These are phyloP conservation scores for Metschnikowia kunwiensis DNA, from an alignment of 805 yeast species.

Conservation along the genomic window DNA sequence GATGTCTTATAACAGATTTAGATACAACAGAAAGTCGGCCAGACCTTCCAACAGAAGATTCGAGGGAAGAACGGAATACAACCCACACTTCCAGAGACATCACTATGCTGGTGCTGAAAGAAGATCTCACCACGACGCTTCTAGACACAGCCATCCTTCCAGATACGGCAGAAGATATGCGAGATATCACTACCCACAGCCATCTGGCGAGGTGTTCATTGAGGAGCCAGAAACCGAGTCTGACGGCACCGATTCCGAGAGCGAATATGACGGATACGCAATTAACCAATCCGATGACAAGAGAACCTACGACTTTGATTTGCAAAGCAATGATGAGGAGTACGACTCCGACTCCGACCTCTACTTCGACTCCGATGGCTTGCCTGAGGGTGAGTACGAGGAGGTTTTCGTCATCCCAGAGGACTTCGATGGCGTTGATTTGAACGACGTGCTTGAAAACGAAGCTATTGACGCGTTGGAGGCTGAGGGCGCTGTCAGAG, in stretches of 20 bases:
- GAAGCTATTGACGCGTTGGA: conserved; percentile 33
- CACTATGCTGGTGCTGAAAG: conserved; percentile 6
- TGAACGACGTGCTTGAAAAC: conserved; percentile 37
- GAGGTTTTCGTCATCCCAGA: conserved; percentile 19
- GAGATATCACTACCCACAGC: conserved; percentile 34
- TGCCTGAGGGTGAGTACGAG: conserved; percentile 21
- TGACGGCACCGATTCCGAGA: conserved; percentile 23
- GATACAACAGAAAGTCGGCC: conserved; percentile 25
- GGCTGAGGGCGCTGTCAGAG: conserved; percentile 23
- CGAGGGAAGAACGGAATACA: conserved; percentile 4
- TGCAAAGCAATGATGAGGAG: conserved; percentile 20
- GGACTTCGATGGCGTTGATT: conserved; percentile 34
- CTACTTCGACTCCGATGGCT: conserved; percentile 18
- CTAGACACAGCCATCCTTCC: conserved; percentile 2
- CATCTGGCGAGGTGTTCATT: conserved; percentile 33
- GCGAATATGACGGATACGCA: conserved; percentile 21
- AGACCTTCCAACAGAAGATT: conserved; percentile 16
- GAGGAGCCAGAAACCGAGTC: conserved; percentile 44
- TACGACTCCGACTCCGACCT: conserved; percentile 16
- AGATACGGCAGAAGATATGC: conserved; percentile 25
- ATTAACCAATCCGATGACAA: conserved; percentile 23
- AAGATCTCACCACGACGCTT: background rate
- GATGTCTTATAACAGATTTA: conserved; percentile 20
- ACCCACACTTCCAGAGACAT: conserved; percentile 6
- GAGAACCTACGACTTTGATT: conserved; percentile 27